A percentile compares a stretch with the other conserved stretches of the same genome.
These are phyloP conservation scores for Boletus sp. DNA, from an alignment of 768 basidiomycete genomes.

Conservation along the genomic window DNA sequence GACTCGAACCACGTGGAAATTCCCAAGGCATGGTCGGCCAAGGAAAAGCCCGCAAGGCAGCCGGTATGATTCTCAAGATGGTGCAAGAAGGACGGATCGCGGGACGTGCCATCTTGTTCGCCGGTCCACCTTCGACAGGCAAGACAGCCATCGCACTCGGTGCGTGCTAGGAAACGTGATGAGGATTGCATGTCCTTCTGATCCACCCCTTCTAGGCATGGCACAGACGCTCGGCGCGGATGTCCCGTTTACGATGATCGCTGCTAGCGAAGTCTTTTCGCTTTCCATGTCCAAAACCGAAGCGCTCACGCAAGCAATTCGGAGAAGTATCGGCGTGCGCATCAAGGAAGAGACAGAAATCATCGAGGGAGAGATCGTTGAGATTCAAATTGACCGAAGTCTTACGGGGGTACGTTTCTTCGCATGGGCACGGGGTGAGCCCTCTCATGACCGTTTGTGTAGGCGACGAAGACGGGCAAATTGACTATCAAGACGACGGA, in stretches of 20 bases:
- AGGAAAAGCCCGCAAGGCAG: constrained; percentile 92
- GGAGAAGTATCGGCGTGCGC: constrained; percentile 93
- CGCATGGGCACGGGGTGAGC: neutral
- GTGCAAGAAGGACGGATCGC: constrained; percentile 95
- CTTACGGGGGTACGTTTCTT: constrained; percentile 74
- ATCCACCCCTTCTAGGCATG: constrained; percentile 60
- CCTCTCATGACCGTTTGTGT: neutral
- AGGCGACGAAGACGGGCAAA: constrained; percentile 98
- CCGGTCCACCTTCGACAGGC: constrained; percentile 94
- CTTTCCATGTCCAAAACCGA: constrained; percentile 99
- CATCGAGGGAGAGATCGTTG: constrained; percentile 97
- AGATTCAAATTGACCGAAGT: constrained; percentile 97
- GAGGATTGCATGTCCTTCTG: neutral
- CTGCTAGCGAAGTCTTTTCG: constrained; percentile 97
- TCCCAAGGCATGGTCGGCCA: constrained; percentile 98
- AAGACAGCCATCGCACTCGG: constrained; percentile 99
- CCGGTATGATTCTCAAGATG: constrained; percentile 97
- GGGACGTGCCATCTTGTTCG: constrained; percentile 94
- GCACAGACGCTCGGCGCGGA: constrained; percentile 91
- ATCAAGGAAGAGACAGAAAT: constrained; percentile 98
- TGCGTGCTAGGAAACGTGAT: constrained; percentile 31
- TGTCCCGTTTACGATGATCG: constrained; percentile 97
- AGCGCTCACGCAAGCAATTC: constrained; percentile 93
- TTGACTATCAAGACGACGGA: constrained; percentile 97
- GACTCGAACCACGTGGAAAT: constrained; percentile 83